phyloP scores from a whole-genome alignment of 108 stramenopile genomes.

The Schizochytrium sp. region DNA sequence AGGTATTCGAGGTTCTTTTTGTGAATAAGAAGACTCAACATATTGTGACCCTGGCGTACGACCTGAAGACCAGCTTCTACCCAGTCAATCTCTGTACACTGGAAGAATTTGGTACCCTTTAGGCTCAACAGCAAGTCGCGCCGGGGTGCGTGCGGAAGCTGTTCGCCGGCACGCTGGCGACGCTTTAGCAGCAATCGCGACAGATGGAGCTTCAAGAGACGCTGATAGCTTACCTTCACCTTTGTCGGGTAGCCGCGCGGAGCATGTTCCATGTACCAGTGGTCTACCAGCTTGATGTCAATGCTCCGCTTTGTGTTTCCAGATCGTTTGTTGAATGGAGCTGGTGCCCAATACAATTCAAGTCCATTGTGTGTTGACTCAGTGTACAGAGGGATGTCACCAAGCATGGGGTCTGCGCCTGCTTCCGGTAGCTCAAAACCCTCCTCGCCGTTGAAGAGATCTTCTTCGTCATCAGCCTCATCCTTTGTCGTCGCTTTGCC shows the following conservation, averaged over 20 bases:
- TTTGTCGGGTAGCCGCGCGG: slow-evolving; percentile 94
- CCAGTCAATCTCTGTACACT: slow-evolving; percentile 99
- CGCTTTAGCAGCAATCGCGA: slow-evolving; percentile 90
- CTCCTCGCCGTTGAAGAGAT: slow-evolving; percentile 37
- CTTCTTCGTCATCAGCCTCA: slow-evolving; percentile 66
- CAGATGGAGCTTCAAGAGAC: slow-evolving; percentile 97
- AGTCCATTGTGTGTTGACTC: slow-evolving; percentile 85
- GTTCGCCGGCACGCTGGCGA: slow-evolving; percentile 81
- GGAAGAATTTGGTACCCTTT: slow-evolving; percentile 99
- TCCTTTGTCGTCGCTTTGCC: neutral
- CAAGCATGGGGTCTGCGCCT: slow-evolving; percentile 71
- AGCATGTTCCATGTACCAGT: slow-evolving; percentile 87
- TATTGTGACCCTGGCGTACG: slow-evolving; percentile 98
- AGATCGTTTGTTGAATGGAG: slow-evolving; percentile 92
- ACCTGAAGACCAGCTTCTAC: slow-evolving; percentile 96
- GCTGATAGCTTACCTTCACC: slow-evolving; percentile 98
- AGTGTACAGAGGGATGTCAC: slow-evolving; percentile 72
- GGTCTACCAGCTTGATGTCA: slow-evolving; percentile 95
- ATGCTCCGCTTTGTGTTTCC: slow-evolving; percentile 92
- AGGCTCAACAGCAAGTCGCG: slow-evolving; percentile 93
- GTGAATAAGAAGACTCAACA: slow-evolving; percentile 97
- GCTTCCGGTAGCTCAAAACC: slow-evolving; percentile 68
- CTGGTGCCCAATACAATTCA: slow-evolving; percentile 94
- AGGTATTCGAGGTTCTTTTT: slow-evolving; percentile 98
- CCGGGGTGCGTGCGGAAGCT: slow-evolving; percentile 62